These are phyloP conservation scores for Mycena albidolilacea DNA, from an alignment of 768 basidiomycete species.

Conservation along the genomic window DNA sequence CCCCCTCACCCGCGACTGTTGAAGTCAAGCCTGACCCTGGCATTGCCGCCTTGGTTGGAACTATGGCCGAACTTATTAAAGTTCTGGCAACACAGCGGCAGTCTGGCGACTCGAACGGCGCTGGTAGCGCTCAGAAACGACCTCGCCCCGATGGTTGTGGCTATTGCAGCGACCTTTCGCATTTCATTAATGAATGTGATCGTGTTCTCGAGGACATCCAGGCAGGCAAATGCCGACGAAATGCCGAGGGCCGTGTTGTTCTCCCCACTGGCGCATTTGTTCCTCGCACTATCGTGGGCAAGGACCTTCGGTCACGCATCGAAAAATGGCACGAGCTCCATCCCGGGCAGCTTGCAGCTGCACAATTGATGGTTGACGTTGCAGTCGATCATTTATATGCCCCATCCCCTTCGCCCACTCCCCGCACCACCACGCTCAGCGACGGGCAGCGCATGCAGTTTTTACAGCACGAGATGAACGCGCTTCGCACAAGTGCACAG, in stretches of 20 bases:
- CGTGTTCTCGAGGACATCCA: background rate
- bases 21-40: background rate
- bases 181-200: background rate
- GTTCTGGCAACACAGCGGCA: background rate
- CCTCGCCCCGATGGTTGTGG: background rate
- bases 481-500: background rate
- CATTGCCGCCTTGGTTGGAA: background rate
- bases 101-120: background rate
- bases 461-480: background rate
- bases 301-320: conserved; percentile 14
- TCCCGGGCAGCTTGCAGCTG: conserved; percentile 29
- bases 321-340: conserved; percentile 12
- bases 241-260: background rate
- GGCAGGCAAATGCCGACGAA: background rate
- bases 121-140: background rate
- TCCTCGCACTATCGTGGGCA: conserved; percentile 11
- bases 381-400: background rate
- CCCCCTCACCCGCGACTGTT: background rate
- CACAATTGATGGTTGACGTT: background rate
- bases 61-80: background rate
- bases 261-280: background rate
- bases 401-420: background rate
- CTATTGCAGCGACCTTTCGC: background rate
- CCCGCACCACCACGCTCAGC: background rate
- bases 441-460: background rate